A percentile compares a stretch with the other conserved stretches of the same genome.
These are phyloP conservation scores for Ophiocordyceps unilateralis DNA, from an alignment of 2,329 filamentous ascomycete species.

Conservation along the genomic window DNA sequence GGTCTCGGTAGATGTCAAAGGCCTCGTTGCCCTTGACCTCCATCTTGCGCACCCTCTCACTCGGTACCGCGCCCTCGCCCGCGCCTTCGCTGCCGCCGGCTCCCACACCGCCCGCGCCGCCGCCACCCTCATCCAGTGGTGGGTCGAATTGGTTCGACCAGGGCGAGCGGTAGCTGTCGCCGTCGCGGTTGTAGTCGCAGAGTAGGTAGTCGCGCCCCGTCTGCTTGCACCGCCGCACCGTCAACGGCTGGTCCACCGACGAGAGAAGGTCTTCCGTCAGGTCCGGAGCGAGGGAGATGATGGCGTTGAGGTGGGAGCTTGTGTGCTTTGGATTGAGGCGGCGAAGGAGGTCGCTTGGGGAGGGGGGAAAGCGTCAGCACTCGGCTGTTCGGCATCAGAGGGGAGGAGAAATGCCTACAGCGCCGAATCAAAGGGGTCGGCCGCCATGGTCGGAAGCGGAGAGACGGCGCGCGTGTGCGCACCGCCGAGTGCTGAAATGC, in stretches of 20 bases:
- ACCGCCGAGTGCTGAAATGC: no score
- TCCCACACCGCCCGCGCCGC: slow-evolving; percentile 34
- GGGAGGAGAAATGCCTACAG: slow-evolving; percentile 42
- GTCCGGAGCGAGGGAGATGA: slow-evolving; percentile 76
- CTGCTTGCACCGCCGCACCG: slow-evolving; percentile 69
- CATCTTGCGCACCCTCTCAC: slow-evolving; percentile 81
- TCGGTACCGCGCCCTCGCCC: slow-evolving; percentile 71
- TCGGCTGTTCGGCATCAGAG: background rate
- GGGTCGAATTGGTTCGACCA: slow-evolving; percentile 99
- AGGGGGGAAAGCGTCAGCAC: no score
- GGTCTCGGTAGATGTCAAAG: slow-evolving; percentile 88
- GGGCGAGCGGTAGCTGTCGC: slow-evolving; percentile 92
- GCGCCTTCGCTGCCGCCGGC: slow-evolving; percentile 39
- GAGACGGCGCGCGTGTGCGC: slow-evolving; percentile 7
- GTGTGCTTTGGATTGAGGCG: slow-evolving; percentile 93
- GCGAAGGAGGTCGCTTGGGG: slow-evolving; percentile 77
- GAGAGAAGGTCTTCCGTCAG: slow-evolving; percentile 95
- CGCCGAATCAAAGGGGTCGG: slow-evolving; percentile 57
- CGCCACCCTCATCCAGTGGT: slow-evolving; percentile 47
- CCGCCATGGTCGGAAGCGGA: background rate
- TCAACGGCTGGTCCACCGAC: slow-evolving; percentile 89
- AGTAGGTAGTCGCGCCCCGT: slow-evolving; percentile 90
- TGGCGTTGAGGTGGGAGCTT: slow-evolving; percentile 67
- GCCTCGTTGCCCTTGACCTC: slow-evolving; percentile 89
- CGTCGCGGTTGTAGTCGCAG: slow-evolving; percentile 99